phyloP scores from a whole-genome alignment of 495 filamentous ascomycete species.

The Sphaerosporella brunnea region DNA sequence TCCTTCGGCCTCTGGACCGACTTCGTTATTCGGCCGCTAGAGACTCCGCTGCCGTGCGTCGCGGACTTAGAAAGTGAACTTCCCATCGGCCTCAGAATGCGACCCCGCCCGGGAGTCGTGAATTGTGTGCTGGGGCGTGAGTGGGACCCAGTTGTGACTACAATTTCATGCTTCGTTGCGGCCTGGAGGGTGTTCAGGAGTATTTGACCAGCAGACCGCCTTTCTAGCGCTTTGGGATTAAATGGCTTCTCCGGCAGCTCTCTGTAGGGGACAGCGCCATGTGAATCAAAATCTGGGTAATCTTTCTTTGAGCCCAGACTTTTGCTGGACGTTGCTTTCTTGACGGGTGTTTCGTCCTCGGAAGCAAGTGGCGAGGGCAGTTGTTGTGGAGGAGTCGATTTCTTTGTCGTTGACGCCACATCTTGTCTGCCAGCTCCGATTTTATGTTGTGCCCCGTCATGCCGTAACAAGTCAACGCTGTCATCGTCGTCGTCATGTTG shows the following conservation, averaged over 20 bases:
- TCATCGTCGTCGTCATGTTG: not conserved
- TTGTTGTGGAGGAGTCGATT: conserved; percentile 16
- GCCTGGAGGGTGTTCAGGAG: not conserved
- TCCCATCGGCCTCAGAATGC: not conserved
- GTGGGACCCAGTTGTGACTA: not conserved
- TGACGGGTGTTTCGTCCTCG: conserved; percentile 13
- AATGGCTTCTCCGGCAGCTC: not conserved
- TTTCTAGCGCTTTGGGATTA: not conserved
- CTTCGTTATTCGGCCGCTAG: not conserved
- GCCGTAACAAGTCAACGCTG: not conserved
- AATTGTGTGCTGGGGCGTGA: not conserved
- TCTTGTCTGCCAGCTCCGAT: not conserved
- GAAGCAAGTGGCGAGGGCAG: conserved; percentile 22
- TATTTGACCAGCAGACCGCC: not conserved
- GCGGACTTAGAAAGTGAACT: not conserved
- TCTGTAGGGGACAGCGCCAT: not conserved
- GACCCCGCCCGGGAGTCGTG: not conserved
- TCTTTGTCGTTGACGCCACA: conserved; percentile 2
- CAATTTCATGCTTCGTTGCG: not conserved
- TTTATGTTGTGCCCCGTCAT: not conserved
- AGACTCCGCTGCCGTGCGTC: not conserved
- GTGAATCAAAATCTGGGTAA: not conserved
- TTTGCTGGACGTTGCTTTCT: conserved; percentile 4
- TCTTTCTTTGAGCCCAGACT: conserved; percentile 2
- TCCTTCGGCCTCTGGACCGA: not conserved